Base-by-base conservation (phyloP, 805 yeast genomes). In the Candida endomychidarum region DNA sequence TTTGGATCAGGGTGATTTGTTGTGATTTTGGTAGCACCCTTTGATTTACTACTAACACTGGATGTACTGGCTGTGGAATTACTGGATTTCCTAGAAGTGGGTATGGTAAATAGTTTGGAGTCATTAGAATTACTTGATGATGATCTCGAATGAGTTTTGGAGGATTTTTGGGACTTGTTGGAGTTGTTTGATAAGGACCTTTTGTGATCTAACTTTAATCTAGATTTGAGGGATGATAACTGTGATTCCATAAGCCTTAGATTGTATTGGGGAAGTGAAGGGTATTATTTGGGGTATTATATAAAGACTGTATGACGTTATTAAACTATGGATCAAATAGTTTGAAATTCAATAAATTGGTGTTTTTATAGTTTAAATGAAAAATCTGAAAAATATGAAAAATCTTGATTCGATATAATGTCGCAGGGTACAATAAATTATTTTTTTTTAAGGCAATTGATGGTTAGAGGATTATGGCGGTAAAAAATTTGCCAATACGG, bases 121-220 rank as follows among this genome's bases (percentile, higher is more conserved):
- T 46, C 39, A 27, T 26, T 39, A 11, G 50, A 46, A 12, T 34
- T 46, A 2, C 37, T 20, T 9, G 50, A 46, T 4, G 45, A 41
- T 7, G 49, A 40, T 24, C 50, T 38, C 3, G 50, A 46, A 36
- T 46, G 50, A 22, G 32, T 38, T 33, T 32, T 40, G 6, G 40
- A 15, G 11, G 47, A 44, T 20, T 26, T 33, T 14, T 35, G 31
- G 18, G 48, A 45, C n/a, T 34, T 37, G 18, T 35, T 38, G 3
- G 48, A 41, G 2, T 20, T 45, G 8, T 10, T 11, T 4, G 46
- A 27, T 27, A 27, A 41, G 7, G 46, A 26, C 16, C 49, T 36
- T 25, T 22, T 42, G 14, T 46, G 46, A 18, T 29, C 16, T 8
- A 26, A 19, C 26, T 40, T 40, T 12, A 40, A 40, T 32, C 30